phyloP scores from a whole-genome alignment of 176 grass and related monocot genomes.

The Zoysia japonica region DNA sequence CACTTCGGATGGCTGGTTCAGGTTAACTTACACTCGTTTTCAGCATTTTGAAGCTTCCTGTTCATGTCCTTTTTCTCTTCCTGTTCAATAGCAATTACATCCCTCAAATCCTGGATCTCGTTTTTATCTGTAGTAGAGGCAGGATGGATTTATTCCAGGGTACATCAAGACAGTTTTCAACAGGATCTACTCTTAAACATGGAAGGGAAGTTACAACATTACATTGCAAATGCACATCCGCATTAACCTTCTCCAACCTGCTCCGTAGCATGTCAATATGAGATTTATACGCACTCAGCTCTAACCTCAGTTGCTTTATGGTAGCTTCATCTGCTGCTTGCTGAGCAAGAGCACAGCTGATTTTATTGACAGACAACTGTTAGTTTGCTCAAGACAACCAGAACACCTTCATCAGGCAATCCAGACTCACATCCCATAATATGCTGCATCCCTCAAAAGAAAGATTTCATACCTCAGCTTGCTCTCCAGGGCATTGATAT shows the following conservation, averaged over 20 bases:
- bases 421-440: background rate
- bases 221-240: slow-evolving; percentile 68
- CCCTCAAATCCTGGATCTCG: slow-evolving; percentile 70
- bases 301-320: slow-evolving; percentile 58
- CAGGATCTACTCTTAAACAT: slow-evolving; percentile 3
- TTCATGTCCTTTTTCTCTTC: slow-evolving; percentile 73
- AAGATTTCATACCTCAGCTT: slow-evolving; percentile 58
- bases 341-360: slow-evolving; percentile 62
- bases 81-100: slow-evolving; percentile 71
- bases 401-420: slow-evolving; percentile 1
- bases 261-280: slow-evolving; percentile 59
- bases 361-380: slow-evolving; percentile 39
- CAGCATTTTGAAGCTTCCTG: slow-evolving; percentile 67
- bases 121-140: slow-evolving; percentile 57
- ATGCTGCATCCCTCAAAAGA: background rate
- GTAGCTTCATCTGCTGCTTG: slow-evolving; percentile 60
- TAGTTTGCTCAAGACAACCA: slow-evolving; percentile 22
- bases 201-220: slow-evolving; percentile 29
- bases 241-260: slow-evolving; percentile 61
- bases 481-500: slow-evolving; percentile 58
- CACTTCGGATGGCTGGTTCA: background rate
- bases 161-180: background rate
- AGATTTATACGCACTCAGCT: slow-evolving; percentile 57
- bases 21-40: slow-evolving; percentile 68
- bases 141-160: background rate